Conservation (phyloP, 2,329 filamentous ascomycete genomes). For the Aspergillus fumigatus region DNA sequence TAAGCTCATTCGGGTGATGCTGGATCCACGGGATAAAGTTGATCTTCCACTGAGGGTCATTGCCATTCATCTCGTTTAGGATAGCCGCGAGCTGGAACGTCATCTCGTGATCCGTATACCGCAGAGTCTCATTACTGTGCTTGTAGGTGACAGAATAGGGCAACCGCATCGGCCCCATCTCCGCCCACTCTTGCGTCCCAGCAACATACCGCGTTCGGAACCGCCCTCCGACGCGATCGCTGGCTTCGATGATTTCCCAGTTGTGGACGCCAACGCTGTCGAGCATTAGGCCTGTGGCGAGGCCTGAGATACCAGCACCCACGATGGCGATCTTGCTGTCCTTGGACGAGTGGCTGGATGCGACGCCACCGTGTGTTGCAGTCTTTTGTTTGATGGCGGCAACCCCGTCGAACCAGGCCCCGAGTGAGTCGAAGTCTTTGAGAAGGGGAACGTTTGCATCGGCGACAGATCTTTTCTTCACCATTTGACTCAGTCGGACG, state of each 20-base stretch:
- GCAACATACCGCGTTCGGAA: conserved; percentile 42
- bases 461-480: no score
- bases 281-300: conserved; percentile 28
- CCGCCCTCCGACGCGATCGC: conserved; percentile 38
- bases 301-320: no score
- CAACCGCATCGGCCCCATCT: conserved; percentile 28
- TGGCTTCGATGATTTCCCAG: conserved; percentile 44
- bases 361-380: no score
- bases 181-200: conserved; percentile 20
- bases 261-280: conserved; percentile 42
- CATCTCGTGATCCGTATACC: conserved; percentile 21
- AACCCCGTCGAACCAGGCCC: no score
- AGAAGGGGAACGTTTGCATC: no score
- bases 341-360: no score
- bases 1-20: conserved; percentile 26
- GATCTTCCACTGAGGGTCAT: conserved; percentile 17
- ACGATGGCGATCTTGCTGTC: no score
- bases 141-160: conserved; percentile 19
- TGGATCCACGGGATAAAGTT: conserved; percentile 26
- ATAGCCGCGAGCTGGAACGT: conserved; percentile 19
- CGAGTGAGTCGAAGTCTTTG: no score
- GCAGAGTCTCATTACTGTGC: conserved; percentile 16
- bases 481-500: no score
- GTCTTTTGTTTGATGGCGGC: no score
- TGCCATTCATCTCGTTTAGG: conserved; percentile 22